These are phyloP conservation scores for Russula abietina DNA, from an alignment of 768 basidiomycete species.

Conservation along the genomic window DNA sequence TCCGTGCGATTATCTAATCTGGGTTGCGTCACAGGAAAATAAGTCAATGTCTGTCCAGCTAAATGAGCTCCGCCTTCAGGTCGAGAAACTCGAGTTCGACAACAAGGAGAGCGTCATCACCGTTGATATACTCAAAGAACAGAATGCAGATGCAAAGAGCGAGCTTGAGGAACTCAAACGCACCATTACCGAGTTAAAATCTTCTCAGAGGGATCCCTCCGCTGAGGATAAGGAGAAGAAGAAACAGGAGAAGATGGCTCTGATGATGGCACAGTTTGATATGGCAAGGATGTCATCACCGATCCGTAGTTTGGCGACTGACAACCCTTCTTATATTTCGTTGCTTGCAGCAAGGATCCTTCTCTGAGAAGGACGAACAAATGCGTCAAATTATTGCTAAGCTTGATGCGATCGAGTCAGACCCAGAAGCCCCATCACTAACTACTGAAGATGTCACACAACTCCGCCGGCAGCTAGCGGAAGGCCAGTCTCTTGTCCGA, in stretches of 20 bases:
- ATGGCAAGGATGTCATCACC: slow-evolving; percentile 49
- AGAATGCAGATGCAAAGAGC: slow-evolving; percentile 76
- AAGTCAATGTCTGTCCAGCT: slow-evolving; percentile 90
- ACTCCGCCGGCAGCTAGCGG: slow-evolving; percentile 83
- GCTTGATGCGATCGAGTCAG: slow-evolving; percentile 73
- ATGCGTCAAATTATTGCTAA: slow-evolving; percentile 79
- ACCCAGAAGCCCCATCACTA: slow-evolving; percentile 47
- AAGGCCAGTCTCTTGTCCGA: slow-evolving; percentile 77
- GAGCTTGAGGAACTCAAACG: slow-evolving; percentile 89
- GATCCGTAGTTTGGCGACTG: slow-evolving; percentile 1
- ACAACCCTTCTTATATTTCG: slow-evolving; percentile 8
- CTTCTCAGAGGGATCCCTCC: slow-evolving; percentile 74
- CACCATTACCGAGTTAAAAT: slow-evolving; percentile 70
- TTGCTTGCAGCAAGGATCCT: slow-evolving; percentile 67
- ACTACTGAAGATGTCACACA: slow-evolving; percentile 71
- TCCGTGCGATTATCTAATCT: not conserved
- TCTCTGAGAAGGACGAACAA: slow-evolving; percentile 94
- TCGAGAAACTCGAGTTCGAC: slow-evolving; percentile 91
- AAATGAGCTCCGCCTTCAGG: slow-evolving; percentile 85
- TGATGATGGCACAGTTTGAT: slow-evolving; percentile 99
- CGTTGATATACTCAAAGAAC: slow-evolving; percentile 91
- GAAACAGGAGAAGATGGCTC: slow-evolving; percentile 98
- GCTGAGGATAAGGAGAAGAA: slow-evolving; percentile 97
- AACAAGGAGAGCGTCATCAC: slow-evolving; percentile 92
- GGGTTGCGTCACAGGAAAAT: slow-evolving; percentile 60